Percentiles rank a stretch among this genome's conserved stretches.
These are phyloP conservation scores for Periconia sp. DNA, from an alignment of 2,329 filamentous ascomycete genomes.

Conservation along the genomic window DNA sequence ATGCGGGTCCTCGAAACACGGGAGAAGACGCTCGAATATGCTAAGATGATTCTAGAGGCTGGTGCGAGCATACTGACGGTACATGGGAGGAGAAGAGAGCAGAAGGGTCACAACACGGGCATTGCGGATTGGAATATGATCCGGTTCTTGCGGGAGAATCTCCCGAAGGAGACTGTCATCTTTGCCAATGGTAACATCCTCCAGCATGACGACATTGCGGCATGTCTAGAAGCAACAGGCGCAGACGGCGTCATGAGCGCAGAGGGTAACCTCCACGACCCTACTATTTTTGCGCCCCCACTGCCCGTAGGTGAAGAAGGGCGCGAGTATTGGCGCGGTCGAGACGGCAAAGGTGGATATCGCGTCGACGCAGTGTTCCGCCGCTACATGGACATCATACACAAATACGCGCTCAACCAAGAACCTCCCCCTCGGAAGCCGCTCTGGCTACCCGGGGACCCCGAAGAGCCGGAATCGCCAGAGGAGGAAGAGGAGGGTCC, in stretches of 20 bases:
- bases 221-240: constrained; percentile 81
- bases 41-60: constrained; percentile 81
- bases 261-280: constrained; percentile 92
- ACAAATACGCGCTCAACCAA: constrained; percentile 73
- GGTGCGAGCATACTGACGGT: constrained; percentile 94
- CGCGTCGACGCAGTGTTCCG: constrained; percentile 86
- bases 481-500: constrained; percentile 28
- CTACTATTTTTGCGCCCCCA: constrained; percentile 77
- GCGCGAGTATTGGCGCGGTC: constrained; percentile 83
- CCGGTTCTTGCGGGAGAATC: constrained; percentile 77
- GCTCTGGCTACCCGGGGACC: constrained; percentile 71
- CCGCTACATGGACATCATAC: constrained; percentile 88
- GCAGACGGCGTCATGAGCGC: constrained; percentile 95
- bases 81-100: constrained; percentile 85
- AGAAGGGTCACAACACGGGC: constrained; percentile 95
- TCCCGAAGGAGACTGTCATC: constrained; percentile 87
- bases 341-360: constrained; percentile 81
- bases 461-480: constrained; percentile 44
- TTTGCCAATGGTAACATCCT: constrained; percentile 97
- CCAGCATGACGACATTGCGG: constrained; percentile 76
- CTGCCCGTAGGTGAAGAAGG: constrained; percentile 70
- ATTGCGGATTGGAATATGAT: constrained; percentile 91
- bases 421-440: constrained; percentile 71
- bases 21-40: constrained; percentile 88
- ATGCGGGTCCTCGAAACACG: constrained; percentile 87